Evolutionary conservation across 2,329 filamentous ascomycete genomes (phyloP), one percentile per base, ranked within the genome.

Genomic region (Ascochyta fabae): DNA sequence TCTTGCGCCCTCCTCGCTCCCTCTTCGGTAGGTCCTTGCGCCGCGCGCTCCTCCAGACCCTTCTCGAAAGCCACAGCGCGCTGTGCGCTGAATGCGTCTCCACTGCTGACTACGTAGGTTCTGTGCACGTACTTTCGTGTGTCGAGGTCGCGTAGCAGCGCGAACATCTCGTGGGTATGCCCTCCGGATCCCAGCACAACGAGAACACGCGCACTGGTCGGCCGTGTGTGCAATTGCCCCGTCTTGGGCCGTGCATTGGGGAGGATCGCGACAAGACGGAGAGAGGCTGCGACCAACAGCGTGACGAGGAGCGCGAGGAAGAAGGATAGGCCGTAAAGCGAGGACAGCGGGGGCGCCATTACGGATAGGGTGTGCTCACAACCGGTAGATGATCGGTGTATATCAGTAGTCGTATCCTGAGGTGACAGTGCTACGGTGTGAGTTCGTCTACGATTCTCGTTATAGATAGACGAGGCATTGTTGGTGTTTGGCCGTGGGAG

Each of bases 101-200:
- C 92, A 1, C 84, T 86, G 60, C 88, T 90, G 50, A 96, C 82
- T 22, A 96, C 78, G 74, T 96, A 99, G 26, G 91, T 94, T 24
- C 95, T 85, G 66, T 90, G 88, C 5, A 78, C 80, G 71, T 77
- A 81, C 46, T 75, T 73, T 7, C 56, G 46, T 48, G 76, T 75
- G 51, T 78, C 71, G 1, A 88, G 77, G 62, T 83, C 84, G 64
- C 81, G 79, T 65, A 99, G 85, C 80, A 97, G 90, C 69, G 89
- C 87, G 60, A 96, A 82, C 90, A 99, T 96, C 77, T 99, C 95
- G 43, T 92, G 88, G 0, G 95, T 97, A 77, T 99, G 95, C 0
- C 95, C 95, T 29, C 95, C 95, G 3, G 91, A 96, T 48, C 95
- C 95, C 23, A 98, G 88, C 24, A 98, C 88, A 60, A 96, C 84